Percentiles rank a stretch among this genome's conserved stretches.
Conservation (phyloP, 495 filamentous ascomycete species). For the Daldinia loculata region DNA sequence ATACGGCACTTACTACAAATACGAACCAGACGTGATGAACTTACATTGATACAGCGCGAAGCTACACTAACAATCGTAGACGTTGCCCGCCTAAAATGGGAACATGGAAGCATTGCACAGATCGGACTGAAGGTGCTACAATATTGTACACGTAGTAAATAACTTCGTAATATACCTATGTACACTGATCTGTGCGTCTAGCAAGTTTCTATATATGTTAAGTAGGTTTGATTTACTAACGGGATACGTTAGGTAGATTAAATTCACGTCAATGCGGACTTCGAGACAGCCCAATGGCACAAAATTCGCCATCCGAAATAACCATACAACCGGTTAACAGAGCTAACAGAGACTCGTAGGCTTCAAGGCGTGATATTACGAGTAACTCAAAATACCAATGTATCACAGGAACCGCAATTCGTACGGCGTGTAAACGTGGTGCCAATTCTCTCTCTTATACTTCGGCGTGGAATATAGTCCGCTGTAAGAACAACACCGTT, state of each 20-base stretch:
- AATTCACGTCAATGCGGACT: background rate
- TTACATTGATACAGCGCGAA: background rate
- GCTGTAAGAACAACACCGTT: conserved; percentile 11
- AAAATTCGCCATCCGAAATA: background rate
- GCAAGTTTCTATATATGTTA: background rate
- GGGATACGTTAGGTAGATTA: background rate
- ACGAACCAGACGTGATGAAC: background rate
- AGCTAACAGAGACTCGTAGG: background rate
- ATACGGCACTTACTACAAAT: background rate
- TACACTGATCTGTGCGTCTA: conserved; percentile 15
- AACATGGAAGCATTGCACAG: background rate
- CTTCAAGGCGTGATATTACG: background rate
- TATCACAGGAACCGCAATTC: background rate
- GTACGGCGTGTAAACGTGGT: conserved; percentile 4
- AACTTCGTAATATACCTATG: background rate
- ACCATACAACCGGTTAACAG: background rate
- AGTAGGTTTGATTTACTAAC: background rate
- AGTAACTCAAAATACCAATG: background rate
- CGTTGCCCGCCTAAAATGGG: background rate
- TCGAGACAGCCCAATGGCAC: background rate
- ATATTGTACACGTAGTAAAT: background rate
- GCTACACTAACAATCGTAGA: background rate
- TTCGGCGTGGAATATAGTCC: background rate
- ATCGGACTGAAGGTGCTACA: background rate
- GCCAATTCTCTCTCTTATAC: background rate